These are phyloP conservation scores for Globisporangium recalcitrans DNA, from an alignment of 352 stramenopile genomes.

Conservation along the genomic window DNA sequence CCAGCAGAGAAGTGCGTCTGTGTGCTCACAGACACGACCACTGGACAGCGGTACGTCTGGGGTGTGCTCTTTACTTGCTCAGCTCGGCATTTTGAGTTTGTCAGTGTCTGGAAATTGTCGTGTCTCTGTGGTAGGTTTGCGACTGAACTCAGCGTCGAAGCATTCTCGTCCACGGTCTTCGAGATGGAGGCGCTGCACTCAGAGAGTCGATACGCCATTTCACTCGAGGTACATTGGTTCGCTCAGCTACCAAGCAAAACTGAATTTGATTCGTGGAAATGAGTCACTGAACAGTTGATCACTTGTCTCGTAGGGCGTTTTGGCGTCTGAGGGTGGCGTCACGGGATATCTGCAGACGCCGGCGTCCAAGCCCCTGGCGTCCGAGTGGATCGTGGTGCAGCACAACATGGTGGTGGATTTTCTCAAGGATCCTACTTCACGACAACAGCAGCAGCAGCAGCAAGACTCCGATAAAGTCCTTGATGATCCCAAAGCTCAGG, in stretches of 20 bases:
- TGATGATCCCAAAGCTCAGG: not conserved
- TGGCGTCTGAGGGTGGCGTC: constrained; percentile 17
- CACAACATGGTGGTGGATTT: constrained; percentile 26
- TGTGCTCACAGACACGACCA: constrained; percentile 28
- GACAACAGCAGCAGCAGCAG: not conserved
- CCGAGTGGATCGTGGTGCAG: constrained; percentile 54
- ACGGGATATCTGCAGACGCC: constrained; percentile 40
- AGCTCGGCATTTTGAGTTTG: too few relatives aligned
- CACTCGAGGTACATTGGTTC: constrained; percentile 37
- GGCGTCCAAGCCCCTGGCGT: constrained; percentile 25
- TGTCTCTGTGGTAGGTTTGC: constrained; percentile 17
- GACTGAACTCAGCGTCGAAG: constrained; percentile 25
- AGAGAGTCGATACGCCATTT: constrained; percentile 47
- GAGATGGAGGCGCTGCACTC: constrained; percentile 56
- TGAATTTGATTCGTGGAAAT: not conserved
- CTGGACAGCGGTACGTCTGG: constrained; percentile 32
- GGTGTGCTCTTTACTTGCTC: too few relatives aligned
- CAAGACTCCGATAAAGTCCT: not conserved
- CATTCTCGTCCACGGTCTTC: constrained; percentile 51
- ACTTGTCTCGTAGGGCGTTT: constrained; percentile 28
- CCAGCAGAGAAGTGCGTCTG: constrained; percentile 31
- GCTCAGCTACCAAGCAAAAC: not conserved
- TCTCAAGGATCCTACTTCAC: not conserved
- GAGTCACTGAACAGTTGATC: not conserved
- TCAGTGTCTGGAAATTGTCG: not conserved